Evolutionary conservation across 2,329 filamentous ascomycete genomes (phyloP).

Genomic region (Venturia asperata): DNA sequence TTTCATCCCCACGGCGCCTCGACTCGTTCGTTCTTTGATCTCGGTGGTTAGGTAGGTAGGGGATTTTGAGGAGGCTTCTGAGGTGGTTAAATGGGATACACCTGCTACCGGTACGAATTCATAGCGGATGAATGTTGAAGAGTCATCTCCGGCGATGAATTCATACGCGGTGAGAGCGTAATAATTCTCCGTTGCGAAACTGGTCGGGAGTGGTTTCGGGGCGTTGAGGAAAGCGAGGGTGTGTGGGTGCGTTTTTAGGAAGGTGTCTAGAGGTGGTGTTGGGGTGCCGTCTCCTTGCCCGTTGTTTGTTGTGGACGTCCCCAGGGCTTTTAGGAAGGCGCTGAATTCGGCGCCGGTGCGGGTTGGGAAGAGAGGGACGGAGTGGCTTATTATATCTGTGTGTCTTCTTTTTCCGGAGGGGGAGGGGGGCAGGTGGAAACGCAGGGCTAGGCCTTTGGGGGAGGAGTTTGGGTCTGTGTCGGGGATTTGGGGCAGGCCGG

Average conservation of each 20-base stretch:
- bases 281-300: slow-evolving; percentile 23
- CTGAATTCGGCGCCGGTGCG: slow-evolving; percentile 49
- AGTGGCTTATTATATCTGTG: slow-evolving; percentile 52
- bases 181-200: slow-evolving; percentile 44
- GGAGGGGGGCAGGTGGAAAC: slow-evolving; percentile 38
- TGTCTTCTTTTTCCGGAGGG: slow-evolving; percentile 38
- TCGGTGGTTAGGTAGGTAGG: slow-evolving; percentile 46
- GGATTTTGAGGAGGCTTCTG: slow-evolving; percentile 33
- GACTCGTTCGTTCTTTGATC: slow-evolving; percentile 33
- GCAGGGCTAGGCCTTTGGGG: slow-evolving; percentile 44
- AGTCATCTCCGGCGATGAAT: slow-evolving; percentile 36
- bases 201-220: slow-evolving; percentile 45
- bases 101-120: slow-evolving; percentile 43
- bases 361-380: slow-evolving; percentile 46
- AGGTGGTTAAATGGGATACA: slow-evolving; percentile 34
- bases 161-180: slow-evolving; percentile 46
- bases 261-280: slow-evolving; percentile 32
- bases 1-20: slow-evolving; percentile 39
- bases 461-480: slow-evolving; percentile 43
- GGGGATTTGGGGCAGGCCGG: slow-evolving; percentile 45
- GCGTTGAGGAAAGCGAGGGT: slow-evolving; percentile 43
- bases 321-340: slow-evolving; percentile 40
- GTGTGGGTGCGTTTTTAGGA: slow-evolving; percentile 41
- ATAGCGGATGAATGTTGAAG: slow-evolving; percentile 44
- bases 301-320: too few relatives aligned